phyloP scores from a whole-genome alignment of 148 eudicot species.

The Rhododendron henanense region DNA sequence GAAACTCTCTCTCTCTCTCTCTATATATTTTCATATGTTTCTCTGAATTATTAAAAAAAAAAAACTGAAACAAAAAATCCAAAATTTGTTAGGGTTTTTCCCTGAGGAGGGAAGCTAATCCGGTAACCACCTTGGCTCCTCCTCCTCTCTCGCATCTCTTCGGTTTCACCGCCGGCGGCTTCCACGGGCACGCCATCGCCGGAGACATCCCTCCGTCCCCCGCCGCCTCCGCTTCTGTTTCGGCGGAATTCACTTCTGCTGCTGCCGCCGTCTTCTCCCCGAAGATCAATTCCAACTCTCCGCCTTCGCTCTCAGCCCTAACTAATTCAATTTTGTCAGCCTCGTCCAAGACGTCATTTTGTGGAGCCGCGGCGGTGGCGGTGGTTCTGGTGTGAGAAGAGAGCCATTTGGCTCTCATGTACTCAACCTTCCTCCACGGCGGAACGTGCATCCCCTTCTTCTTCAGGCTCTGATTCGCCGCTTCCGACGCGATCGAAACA shows the following conservation, averaged over 20 bases:
- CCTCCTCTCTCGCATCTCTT: conserved; percentile 48
- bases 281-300: conserved; percentile 42
- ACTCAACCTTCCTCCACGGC: conserved; percentile 61
- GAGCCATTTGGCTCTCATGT: conserved; percentile 60
- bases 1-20: background rate
- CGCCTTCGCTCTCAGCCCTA: conserved; percentile 12
- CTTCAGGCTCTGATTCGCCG: conserved; percentile 46
- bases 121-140: conserved; percentile 44
- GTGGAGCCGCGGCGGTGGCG: background rate
- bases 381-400: conserved; percentile 34
- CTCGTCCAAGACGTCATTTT: background rate
- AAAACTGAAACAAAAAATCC: conserved; percentile 15
- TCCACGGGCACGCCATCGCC: conserved; percentile 28
- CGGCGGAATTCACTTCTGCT: background rate
- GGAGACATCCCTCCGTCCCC: conserved; percentile 11
- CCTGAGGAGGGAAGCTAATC: conserved; percentile 52
- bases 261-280: background rate
- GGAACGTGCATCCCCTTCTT: conserved; percentile 63
- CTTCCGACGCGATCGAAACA: conserved; percentile 35
- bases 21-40: background rate
- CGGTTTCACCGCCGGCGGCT: conserved; percentile 49
- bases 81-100: conserved; percentile 48
- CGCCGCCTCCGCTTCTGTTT: background rate
- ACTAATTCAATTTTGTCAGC: background rate
- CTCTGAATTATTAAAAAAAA: background rate